A percentile compares a stretch with the other conserved stretches of the same genome.
These are phyloP conservation scores for Blastobotrys capitulatus DNA, from an alignment of 1,139 yeast genomes.

Conservation along the genomic window DNA sequence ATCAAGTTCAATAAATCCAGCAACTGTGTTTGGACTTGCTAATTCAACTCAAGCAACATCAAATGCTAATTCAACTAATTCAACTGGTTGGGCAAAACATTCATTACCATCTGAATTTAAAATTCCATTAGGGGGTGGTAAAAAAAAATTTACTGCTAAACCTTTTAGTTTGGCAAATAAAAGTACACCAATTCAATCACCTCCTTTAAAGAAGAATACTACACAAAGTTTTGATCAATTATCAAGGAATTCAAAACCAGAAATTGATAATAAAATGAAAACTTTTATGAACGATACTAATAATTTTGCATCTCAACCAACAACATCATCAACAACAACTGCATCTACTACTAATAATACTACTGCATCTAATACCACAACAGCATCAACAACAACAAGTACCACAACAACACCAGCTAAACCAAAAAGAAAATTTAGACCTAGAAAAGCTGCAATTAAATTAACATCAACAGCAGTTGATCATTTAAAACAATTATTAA, in stretches of 20 bases:
- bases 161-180: constrained; percentile 9
- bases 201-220: not conserved
- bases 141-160: constrained; percentile 1
- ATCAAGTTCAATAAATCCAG: not conserved
- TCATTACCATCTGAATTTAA: constrained; percentile 4
- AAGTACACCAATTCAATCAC: not conserved
- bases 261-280: not conserved
- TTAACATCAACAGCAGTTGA: constrained; percentile 66
- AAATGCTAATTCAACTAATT: not conserved
- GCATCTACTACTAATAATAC: constrained; percentile 3
- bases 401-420: constrained; percentile 15
- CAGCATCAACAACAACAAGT: not conserved
- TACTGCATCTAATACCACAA: not conserved
- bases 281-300: not conserved
- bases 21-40: constrained; percentile 8
- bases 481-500: constrained; percentile 61
- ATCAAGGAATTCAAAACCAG: not conserved
- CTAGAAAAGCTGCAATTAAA: constrained; percentile 84
- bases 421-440: constrained; percentile 60
- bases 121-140: not conserved
- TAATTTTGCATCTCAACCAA: not conserved
- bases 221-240: not conserved
- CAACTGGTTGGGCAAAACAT: constrained; percentile 9
- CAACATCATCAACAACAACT: not conserved
- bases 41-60: constrained; percentile 9